Base-by-base conservation (phyloP, 306 rosid species). In the Hippophae rhamnoides region DNA sequence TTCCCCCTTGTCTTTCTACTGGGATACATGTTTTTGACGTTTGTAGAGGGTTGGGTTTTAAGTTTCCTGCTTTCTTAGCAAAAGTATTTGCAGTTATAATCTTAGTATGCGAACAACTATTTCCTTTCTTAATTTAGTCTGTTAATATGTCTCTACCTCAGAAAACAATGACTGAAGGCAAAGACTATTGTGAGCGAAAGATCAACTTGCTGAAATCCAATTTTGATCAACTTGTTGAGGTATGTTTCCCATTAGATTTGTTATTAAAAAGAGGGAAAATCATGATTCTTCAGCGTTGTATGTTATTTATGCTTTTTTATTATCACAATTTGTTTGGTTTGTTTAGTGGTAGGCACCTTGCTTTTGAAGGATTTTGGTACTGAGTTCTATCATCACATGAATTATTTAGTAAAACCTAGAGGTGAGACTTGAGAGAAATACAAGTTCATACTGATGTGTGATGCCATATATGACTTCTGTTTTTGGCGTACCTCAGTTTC, bases 171-270 rank as follows among this genome's bases (percentile, higher is more conserved):
- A 72, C 66, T 7, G 90, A 86, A 73, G 99, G 95, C 41, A 84
- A 88, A 58, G 90, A 92, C 57, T 92, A 92, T 57, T 92, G 99
- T 60, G 85, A 85, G 6, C 86, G 96, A 13, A 92, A 92, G 76
- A 92, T 85, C 85, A 82, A 57, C 72, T 72, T 92, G 69, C 88
- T 92, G 61, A 88, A 79, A 61, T 88, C 99, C 0, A 92, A 92
- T 77, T 92, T 85, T 12, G 96, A 92, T 61, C 99, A 92, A 67
- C 96, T 92, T 63, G 42, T 88, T n/a, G 94, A 92, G 84, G 99
- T 92, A 68, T 38, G 42, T 64, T 49, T 68, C 41, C 50, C 46
- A 54, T 41, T 54, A 41, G 5, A 27, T 60, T 42, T 61, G 63
- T 46, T 52, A 53, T 14, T 57, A 1, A 6, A 50, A 7, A 57